Percentiles rank a stretch among this genome's conserved stretches.
Evolutionary conservation across 1,284 basidiomycete species (phyloP).

Genomic region (Ganoderma multipileum): DNA sequence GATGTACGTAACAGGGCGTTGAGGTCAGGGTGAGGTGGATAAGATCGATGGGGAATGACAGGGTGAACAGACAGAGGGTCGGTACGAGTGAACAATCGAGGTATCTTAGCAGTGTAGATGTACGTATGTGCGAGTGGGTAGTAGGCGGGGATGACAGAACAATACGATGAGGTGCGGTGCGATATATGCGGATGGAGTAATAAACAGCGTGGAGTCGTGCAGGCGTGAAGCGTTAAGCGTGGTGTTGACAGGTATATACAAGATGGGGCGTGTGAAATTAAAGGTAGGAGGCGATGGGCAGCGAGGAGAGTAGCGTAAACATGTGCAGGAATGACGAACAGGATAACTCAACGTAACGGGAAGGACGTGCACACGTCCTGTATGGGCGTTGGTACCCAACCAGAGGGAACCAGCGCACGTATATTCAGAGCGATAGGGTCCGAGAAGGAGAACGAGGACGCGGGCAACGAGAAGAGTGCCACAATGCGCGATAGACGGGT

Average conservation of each 20-base stretch:
- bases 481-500: neutral
- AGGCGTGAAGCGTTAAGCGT: neutral
- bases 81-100: neutral
- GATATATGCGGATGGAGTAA: neutral
- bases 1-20: conserved; percentile 1
- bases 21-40: neutral
- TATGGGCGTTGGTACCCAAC: neutral
- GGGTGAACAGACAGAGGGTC: neutral
- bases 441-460: neutral
- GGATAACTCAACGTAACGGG: neutral
- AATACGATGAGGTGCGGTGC: conserved; percentile 1
- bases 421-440: neutral
- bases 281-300: neutral
- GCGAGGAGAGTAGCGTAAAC: neutral
- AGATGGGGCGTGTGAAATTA: neutral
- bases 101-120: neutral
- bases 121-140: conserved; percentile 3
- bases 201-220: conserved; percentile 3
- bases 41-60: neutral
- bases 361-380: neutral
- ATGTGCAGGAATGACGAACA: conserved; percentile 2
- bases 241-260: neutral
- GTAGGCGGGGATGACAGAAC: neutral
- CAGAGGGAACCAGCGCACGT: neutral
- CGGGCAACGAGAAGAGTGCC: conserved; percentile 5